Conservation (phyloP, 768 basidiomycete genomes). For the Terana coerulea region DNA sequence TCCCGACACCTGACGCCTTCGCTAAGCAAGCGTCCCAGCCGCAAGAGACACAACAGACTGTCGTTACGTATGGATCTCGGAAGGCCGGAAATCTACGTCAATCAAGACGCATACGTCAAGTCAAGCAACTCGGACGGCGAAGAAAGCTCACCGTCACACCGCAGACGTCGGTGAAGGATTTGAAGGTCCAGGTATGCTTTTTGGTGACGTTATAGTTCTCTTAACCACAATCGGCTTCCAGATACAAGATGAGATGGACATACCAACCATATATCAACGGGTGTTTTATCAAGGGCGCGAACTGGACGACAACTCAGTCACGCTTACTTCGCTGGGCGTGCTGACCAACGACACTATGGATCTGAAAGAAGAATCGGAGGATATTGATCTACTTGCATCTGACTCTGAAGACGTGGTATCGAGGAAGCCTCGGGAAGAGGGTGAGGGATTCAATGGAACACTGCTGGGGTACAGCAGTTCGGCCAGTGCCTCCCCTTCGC, state of each 20-base stretch:
- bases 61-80: constrained; percentile 35
- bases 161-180: constrained; percentile 68
- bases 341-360: constrained; percentile 63
- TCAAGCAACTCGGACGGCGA: constrained; percentile 46
- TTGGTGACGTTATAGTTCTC: neutral
- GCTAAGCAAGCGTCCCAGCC: constrained; percentile 22
- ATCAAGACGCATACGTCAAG: constrained; percentile 66
- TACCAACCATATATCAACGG: constrained; percentile 76
- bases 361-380: constrained; percentile 59
- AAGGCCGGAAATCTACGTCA: constrained; percentile 40
- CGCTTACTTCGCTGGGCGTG: constrained; percentile 50
- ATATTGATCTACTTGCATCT: constrained; percentile 45
- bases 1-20: constrained; percentile 24
- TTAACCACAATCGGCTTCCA: constrained; percentile 24
- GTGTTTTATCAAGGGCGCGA: constrained; percentile 61
- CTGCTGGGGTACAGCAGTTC: constrained; percentile 41
- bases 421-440: constrained; percentile 53
- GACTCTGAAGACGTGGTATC: constrained; percentile 39
- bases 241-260: constrained; percentile 58
- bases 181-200: constrained; percentile 62
- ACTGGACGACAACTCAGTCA: constrained; percentile 55
- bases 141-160: constrained; percentile 57
- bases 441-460: constrained; percentile 71
- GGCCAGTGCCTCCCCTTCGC: constrained; percentile 9
- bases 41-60: constrained; percentile 17